A percentile compares a stretch with the other conserved stretches of the same genome.
These are phyloP conservation scores for Didymella keratinophila DNA, from an alignment of 2,329 filamentous ascomycete species.

Conservation along the genomic window DNA sequence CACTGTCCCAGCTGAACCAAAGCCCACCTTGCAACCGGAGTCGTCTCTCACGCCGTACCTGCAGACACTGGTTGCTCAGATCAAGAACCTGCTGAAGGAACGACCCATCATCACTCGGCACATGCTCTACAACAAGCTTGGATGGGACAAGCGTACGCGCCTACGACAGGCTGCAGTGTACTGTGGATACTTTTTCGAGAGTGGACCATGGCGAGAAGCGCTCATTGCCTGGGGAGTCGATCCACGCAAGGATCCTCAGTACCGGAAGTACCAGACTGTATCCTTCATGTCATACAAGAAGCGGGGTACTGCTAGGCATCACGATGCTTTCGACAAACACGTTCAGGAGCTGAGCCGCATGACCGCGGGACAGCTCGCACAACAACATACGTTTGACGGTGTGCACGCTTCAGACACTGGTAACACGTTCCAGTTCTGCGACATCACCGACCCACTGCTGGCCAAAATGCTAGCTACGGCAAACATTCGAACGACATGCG, in stretches of 20 bases:
- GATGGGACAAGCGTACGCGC: constrained; percentile 59
- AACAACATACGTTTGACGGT: constrained; percentile 81
- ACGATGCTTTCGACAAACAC: constrained; percentile 38
- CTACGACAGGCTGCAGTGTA: constrained; percentile 82
- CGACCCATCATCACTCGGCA: constrained; percentile 89
- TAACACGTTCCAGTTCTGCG: constrained; percentile 93
- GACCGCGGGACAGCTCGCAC: constrained; percentile 34
- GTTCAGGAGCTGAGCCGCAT: constrained; percentile 35
- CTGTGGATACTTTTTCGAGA: constrained; percentile 89
- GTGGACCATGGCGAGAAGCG: constrained; percentile 89
- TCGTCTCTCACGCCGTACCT: constrained; percentile 64
- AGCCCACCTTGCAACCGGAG: constrained; percentile 63
- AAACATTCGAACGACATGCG: constrained; percentile 56
- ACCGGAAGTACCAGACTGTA: constrained; percentile 85
- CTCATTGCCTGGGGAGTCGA: constrained; percentile 87
- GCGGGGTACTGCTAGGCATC: constrained; percentile 36
- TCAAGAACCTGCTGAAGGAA: constrained; percentile 72
- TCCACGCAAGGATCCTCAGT: constrained; percentile 77
- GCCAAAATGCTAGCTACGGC: constrained; percentile 69
- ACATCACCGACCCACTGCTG: constrained; percentile 83
- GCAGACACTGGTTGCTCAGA: constrained; percentile 67
- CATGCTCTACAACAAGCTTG: constrained; percentile 77
- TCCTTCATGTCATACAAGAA: constrained; percentile 47
- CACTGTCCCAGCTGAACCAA: constrained; percentile 66
- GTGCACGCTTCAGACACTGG: constrained; percentile 77